phyloP scores from a whole-genome alignment of 768 basidiomycete genomes.

The Asterophora lycoperdoides region DNA sequence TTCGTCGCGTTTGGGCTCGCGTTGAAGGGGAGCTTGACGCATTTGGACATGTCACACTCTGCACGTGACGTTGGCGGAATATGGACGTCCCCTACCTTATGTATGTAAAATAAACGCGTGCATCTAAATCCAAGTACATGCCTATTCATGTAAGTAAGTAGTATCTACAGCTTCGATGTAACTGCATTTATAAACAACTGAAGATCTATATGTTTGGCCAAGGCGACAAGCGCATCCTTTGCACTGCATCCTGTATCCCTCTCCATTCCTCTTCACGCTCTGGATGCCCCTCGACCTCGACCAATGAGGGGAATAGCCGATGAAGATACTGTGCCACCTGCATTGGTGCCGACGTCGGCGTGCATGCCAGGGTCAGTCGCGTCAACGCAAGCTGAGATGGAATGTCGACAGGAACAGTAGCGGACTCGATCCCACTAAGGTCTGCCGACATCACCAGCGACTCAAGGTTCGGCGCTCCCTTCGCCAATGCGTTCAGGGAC shows the following conservation, averaged over 20 bases:
- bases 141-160: not conserved
- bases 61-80: too few species aligned
- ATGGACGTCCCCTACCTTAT: too few species aligned
- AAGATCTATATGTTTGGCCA: constrained; percentile 4
- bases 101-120: not conserved
- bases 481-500: constrained; percentile 25
- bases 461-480: constrained; percentile 22
- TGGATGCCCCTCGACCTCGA: constrained; percentile 30
- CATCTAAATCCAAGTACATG: constrained; percentile 1
- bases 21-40: too few species aligned
- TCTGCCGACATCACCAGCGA: constrained; percentile 31
- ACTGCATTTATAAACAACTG: not conserved
- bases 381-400: constrained; percentile 24
- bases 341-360: constrained; percentile 23
- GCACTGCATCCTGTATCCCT: constrained; percentile 8
- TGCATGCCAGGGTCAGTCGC: constrained; percentile 32
- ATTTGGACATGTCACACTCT: too few species aligned
- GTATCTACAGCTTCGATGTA: not conserved
- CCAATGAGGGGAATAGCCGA: constrained; percentile 36
- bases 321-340: constrained; percentile 27
- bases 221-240: not conserved
- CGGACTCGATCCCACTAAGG: constrained; percentile 5
- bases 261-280: constrained; percentile 30
- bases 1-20: too few species aligned
- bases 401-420: constrained; percentile 1